Evolutionary conservation across 345 rosid genomes (phyloP).

Genomic region (Alliaria petiolata): DNA sequence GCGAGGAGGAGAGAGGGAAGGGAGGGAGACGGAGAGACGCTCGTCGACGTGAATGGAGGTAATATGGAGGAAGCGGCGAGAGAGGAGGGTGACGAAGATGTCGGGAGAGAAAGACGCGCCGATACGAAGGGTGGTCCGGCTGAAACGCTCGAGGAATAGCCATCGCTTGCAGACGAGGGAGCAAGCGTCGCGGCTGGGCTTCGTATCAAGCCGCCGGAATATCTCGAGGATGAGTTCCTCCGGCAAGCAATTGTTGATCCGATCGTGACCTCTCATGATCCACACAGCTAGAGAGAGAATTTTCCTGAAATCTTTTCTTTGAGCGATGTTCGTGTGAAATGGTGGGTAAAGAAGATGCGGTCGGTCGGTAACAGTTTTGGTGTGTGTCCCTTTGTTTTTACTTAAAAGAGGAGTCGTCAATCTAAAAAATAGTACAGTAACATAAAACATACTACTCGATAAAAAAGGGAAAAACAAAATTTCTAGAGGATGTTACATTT

Average conservation of each 20-base stretch:
- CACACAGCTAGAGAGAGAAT: neutral
- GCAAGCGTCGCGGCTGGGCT: conserved; percentile 66
- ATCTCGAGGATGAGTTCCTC: conserved; percentile 79
- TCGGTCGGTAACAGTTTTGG: too few species aligned
- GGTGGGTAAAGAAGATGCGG: too few species aligned
- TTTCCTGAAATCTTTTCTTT: too few species aligned
- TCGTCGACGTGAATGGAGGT: conserved; percentile 69
- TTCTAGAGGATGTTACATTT: too few species aligned
- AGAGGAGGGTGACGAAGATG: conserved; percentile 52
- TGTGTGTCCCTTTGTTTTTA: too few species aligned
- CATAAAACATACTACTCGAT: too few species aligned
- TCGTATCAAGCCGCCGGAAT: conserved; percentile 62
- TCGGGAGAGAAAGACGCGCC: conserved; percentile 79
- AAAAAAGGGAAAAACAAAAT: too few species aligned
- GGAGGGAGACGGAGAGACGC: conserved; percentile 54
- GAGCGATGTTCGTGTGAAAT: too few species aligned
- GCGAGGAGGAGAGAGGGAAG: conserved; percentile 29
- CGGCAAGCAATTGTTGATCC: conserved; percentile 69
- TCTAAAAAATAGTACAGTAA: too few species aligned
- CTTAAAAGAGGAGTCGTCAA: too few species aligned
- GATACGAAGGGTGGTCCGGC: conserved; percentile 78
- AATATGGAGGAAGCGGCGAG: conserved; percentile 65
- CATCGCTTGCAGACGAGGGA: conserved; percentile 94
- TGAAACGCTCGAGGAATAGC: conserved; percentile 70
- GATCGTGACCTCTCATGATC: conserved; percentile 66